phyloP scores from a whole-genome alignment of 2,329 filamentous ascomycete species.

The Pyrenophora graminea region DNA sequence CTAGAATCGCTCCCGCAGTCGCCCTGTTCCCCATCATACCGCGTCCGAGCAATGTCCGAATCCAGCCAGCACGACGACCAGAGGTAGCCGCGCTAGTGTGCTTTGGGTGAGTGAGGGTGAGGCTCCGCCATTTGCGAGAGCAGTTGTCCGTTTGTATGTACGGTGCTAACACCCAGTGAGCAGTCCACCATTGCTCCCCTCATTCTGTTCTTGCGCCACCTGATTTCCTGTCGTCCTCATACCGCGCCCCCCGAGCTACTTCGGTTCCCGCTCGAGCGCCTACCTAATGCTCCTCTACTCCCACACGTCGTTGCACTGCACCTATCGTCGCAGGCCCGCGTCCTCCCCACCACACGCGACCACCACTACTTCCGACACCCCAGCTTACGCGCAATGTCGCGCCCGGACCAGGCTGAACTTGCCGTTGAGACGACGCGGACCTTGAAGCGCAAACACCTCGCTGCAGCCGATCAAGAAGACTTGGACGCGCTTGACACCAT shows the following conservation, averaged over 20 bases:
- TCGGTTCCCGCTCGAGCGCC: constrained; percentile 8
- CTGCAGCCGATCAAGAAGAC: constrained; percentile 42
- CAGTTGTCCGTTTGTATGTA: constrained; percentile 1
- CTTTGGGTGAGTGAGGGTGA: constrained; percentile 15
- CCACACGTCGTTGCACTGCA: constrained; percentile 11
- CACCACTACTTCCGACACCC: neutral
- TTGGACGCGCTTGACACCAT: constrained; percentile 47
- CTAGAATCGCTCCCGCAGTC: neutral
- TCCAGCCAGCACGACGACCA: constrained; percentile 27
- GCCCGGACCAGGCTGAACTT: constrained; percentile 30
- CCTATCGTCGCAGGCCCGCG: constrained; percentile 12
- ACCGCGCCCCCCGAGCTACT: constrained; percentile 3
- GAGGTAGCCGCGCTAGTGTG: constrained; percentile 10
- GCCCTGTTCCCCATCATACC: neutral
- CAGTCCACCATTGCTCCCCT: constrained; percentile 3
- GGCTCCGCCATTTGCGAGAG: constrained; percentile 11
- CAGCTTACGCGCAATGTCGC: constrained; percentile 36
- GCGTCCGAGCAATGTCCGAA: constrained; percentile 35
- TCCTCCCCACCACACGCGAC: constrained; percentile 6
- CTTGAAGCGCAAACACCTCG: constrained; percentile 34
- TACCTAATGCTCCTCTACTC: constrained; percentile 25
- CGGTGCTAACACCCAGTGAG: constrained; percentile 11
- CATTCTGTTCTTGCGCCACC: neutral
- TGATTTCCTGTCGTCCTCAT: neutral
- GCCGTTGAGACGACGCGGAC: constrained; percentile 31